phyloP scores from a whole-genome alignment of 2,329 filamentous ascomycete species.

The Penicillium sp. region DNA sequence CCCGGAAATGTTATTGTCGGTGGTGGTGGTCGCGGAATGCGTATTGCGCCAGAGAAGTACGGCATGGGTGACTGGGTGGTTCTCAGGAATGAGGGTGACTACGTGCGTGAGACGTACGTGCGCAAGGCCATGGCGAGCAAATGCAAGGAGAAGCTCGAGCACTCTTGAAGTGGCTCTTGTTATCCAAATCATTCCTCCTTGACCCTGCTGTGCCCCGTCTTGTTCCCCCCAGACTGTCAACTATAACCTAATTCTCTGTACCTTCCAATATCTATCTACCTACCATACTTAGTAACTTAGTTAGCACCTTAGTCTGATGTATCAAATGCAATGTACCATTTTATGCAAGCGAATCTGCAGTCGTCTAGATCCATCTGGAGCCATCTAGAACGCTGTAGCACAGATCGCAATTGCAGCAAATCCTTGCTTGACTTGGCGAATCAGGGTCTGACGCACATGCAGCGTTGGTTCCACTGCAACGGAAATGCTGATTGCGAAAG shows the following conservation, averaged over 20 bases:
- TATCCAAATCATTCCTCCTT: not conserved
- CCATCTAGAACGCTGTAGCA: conserved; percentile 15
- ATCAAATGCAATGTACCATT: conserved; percentile 7
- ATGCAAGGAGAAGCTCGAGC: conserved; percentile 31
- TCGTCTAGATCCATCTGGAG: conserved; percentile 4
- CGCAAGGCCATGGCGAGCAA: conserved; percentile 43
- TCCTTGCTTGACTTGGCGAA: conserved; percentile 6
- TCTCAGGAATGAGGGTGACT: conserved; percentile 66
- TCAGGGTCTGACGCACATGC: not conserved
- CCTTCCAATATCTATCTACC: conserved; percentile 8
- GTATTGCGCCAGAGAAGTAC: conserved; percentile 61
- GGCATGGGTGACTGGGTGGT: conserved; percentile 77
- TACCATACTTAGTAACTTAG: conserved; percentile 9
- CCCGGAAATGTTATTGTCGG: conserved; percentile 81
- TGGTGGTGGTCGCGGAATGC: conserved; percentile 73
- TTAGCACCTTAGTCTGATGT: conserved; percentile 3
- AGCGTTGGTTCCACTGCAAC: conserved; percentile 1
- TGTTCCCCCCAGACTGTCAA: not conserved
- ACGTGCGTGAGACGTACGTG: conserved; percentile 70
- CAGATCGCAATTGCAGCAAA: conserved; percentile 9
- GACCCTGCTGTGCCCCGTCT: not conserved
- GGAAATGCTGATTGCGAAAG: not conserved
- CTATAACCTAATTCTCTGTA: not conserved
- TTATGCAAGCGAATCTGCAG: not conserved
- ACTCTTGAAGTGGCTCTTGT: not conserved